Conservation (phyloP, 306 rosid genomes). For the Quercus dentata region DNA sequence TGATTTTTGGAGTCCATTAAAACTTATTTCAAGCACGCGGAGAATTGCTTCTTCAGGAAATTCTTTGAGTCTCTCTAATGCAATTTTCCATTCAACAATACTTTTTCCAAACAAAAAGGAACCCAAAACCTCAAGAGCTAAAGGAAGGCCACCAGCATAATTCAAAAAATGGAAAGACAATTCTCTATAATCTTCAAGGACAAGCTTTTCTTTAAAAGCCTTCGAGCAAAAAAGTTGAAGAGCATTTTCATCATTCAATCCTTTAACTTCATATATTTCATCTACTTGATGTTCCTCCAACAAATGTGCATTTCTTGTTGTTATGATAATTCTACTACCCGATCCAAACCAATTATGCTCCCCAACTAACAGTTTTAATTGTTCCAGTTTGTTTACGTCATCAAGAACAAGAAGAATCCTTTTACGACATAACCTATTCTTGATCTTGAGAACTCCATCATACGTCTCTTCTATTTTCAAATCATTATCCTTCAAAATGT, state of each 20-base stretch:
- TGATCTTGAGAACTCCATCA: not conserved
- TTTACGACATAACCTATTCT: not conserved
- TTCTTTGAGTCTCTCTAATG: not conserved
- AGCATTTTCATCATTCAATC: not conserved
- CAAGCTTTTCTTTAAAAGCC: no score
- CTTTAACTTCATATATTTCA: not conserved
- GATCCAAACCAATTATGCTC: not conserved
- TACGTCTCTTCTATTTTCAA: not conserved
- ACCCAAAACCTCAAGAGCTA: not conserved
- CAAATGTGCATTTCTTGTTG: not conserved
- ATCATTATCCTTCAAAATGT: not conserved
- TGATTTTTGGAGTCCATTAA: not conserved
- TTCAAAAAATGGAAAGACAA: not conserved
- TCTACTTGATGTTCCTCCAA: not conserved
- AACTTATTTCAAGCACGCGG: not conserved
- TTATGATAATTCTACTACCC: not conserved
- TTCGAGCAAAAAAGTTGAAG: not conserved
- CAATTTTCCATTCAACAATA: not conserved
- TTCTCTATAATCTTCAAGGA: not conserved
- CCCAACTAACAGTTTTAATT: not conserved
- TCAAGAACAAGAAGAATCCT: not conserved
- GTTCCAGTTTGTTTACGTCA: not conserved
- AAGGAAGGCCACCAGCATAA: not conserved
- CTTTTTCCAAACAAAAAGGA: not conserved
- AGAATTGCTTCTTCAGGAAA: not conserved